Percentiles rank a stretch among this genome's conserved stretches.
Conservation (phyloP, 2,329 filamentous ascomycete species). For the Pestalotiopsis sp. region DNA sequence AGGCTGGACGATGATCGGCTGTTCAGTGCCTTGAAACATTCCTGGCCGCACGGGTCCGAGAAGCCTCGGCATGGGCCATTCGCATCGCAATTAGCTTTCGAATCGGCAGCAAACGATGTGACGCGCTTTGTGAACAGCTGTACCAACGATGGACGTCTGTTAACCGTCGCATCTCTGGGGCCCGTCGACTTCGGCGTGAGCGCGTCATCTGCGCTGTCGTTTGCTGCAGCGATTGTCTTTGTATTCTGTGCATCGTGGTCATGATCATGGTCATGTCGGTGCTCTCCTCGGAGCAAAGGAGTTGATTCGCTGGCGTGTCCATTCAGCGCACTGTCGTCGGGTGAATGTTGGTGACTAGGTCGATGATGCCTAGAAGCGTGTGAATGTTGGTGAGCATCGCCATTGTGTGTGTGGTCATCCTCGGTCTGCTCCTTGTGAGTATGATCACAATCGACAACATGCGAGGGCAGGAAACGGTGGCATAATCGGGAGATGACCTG, state of each 20-base stretch:
- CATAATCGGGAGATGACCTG: slow-evolving; percentile 73
- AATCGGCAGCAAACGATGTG: slow-evolving; percentile 68
- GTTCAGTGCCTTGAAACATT: slow-evolving; percentile 63
- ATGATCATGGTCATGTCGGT: slow-evolving; percentile 20
- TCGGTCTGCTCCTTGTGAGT: slow-evolving; percentile 60
- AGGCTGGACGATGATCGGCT: slow-evolving; percentile 36
- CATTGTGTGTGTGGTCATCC: slow-evolving; percentile 29
- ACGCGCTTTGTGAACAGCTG: slow-evolving; percentile 56
- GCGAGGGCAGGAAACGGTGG: slow-evolving; percentile 75
- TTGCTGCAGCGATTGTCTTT: slow-evolving; percentile 28
- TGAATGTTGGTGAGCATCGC: slow-evolving; percentile 25
- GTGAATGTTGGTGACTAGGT: slow-evolving; percentile 16
- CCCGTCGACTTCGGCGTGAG: slow-evolving; percentile 17
- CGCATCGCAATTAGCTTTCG: slow-evolving; percentile 64
- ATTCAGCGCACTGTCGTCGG: slow-evolving; percentile 17
- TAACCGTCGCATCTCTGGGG: slow-evolving; percentile 32
- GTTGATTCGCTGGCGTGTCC: slow-evolving; percentile 45
- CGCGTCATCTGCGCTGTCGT: slow-evolving; percentile 21
- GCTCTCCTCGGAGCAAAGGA: slow-evolving; percentile 44
- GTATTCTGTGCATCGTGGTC: slow-evolving; percentile 25
- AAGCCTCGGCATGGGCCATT: slow-evolving; percentile 65
- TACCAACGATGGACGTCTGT: slow-evolving; percentile 55
- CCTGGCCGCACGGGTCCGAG: slow-evolving; percentile 66
- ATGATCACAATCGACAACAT: slow-evolving; percentile 81
- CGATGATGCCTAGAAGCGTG: slow-evolving; percentile 22